Evolutionary conservation across 805 yeast genomes (phyloP), one percentile per base, ranked within the genome.

Genomic region (Torulaspora delbrueckii): DNA sequence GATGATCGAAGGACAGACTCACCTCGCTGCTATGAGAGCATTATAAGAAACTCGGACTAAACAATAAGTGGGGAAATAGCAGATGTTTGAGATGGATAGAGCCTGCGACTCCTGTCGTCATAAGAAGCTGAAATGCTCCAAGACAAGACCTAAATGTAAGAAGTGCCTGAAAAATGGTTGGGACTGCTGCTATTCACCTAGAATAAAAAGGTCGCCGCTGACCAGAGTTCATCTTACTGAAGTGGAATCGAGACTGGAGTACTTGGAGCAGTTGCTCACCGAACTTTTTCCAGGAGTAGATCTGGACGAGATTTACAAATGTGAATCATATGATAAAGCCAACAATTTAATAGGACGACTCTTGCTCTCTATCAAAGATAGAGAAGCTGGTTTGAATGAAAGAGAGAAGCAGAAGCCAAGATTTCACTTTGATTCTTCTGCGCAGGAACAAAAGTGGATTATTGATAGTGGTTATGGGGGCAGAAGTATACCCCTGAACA

Each of bases 101-200:
- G 66, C 66, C 12, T 87, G 96, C 65, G 96, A 87, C 63, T 81
- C 90, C 3, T 87, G 96, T 61, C 76, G 96, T 30, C 77, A 80
- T 54, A 73, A 93, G 45, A 87, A 87, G 65, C 72, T 86, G 48
- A 82, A 81, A 59, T 87, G 96, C 61, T 80, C 95, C 25, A 87
- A 86, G 57, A 86, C 82, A 48, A 72, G 67, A 23, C 96, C 96
- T 2, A 77, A 75, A 51, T 87, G 96, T 59, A 69, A 81, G 37
- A 86, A 86, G 58, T 87, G 96, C 68, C 63, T 73, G 6, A 78
- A 76, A 44, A 87, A 85, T 59, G 71, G 73, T 18, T 82, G 95
- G 85, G 75, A 76, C 26, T 87, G 96, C 63, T 67, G 77, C 1
- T 87, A 87, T 59, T 82, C 90, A 18, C 96, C 96, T 12, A 72